Conservation (phyloP, 352 stramenopile genomes). For the Phytopythium mirpurense region DNA sequence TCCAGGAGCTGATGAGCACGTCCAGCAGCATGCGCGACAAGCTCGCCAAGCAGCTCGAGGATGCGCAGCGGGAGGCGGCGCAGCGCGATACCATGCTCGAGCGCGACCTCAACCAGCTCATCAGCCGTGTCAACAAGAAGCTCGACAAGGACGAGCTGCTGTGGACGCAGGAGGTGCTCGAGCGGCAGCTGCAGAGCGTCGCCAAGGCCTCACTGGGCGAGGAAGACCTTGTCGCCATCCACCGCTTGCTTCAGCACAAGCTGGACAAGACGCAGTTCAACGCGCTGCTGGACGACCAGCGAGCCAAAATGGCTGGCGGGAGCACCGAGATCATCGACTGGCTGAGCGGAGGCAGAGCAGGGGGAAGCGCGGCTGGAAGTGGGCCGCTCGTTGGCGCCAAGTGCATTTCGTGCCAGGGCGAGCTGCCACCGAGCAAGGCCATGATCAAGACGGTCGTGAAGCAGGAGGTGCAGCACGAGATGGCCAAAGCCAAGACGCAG, state of each 20-base stretch:
- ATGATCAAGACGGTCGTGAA: constrained; percentile 55
- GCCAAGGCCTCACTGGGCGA: constrained; percentile 61
- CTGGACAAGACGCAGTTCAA: constrained; percentile 60
- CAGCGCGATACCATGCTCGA: constrained; percentile 51
- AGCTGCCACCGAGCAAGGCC: constrained; percentile 53
- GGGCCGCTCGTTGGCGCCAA: constrained; percentile 40
- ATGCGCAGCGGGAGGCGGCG: constrained; percentile 30
- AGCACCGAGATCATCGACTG: constrained; percentile 6
- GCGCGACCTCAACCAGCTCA: constrained; percentile 53
- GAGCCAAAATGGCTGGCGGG: constrained; percentile 19
- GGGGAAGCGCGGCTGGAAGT: constrained; percentile 10
- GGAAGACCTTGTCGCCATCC: constrained; percentile 54
- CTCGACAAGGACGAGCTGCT: constrained; percentile 73
- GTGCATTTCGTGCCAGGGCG: constrained; percentile 66
- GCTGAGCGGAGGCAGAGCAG: constrained; percentile 1
- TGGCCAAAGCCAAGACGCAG: constrained; percentile 44
- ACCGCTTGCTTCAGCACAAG: constrained; percentile 47
- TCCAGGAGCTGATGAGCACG: constrained; percentile 51
- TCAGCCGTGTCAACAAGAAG: constrained; percentile 63
- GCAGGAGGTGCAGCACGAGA: constrained; percentile 57
- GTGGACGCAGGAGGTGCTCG: constrained; percentile 68
- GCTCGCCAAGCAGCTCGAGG: constrained; percentile 44
- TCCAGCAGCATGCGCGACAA: constrained; percentile 37
- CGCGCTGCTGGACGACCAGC: constrained; percentile 41
- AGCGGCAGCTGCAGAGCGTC: constrained; percentile 58